phyloP scores from a whole-genome alignment of 305 asterid species.

The Fraxinus nigra region DNA sequence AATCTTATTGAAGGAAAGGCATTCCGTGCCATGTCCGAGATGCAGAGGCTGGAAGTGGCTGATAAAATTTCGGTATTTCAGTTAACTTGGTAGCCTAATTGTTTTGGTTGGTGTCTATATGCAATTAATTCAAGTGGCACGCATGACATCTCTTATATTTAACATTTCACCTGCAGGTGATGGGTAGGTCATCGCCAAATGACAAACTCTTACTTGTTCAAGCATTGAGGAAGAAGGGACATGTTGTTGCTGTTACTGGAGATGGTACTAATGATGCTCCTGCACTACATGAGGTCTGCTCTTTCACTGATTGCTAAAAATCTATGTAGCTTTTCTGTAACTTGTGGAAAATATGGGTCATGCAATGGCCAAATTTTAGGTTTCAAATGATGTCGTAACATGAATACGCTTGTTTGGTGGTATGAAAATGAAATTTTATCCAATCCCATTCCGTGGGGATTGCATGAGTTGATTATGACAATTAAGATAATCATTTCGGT shows the following conservation, averaged over 20 bases:
- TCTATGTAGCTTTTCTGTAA: background rate
- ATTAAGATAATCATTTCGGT: background rate
- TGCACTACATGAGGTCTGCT: constrained; percentile 85
- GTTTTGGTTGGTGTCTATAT: background rate
- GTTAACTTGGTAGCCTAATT: constrained; percentile 5
- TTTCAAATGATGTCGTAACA: background rate
- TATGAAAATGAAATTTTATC: background rate
- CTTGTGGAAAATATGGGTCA: background rate
- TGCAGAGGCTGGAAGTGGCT: constrained; percentile 65
- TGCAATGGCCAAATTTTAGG: background rate
- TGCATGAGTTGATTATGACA: background rate
- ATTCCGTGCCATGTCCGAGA: constrained; percentile 64
- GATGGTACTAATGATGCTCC: constrained; percentile 99
- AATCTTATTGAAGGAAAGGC: constrained; percentile 85
- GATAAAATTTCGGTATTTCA: constrained; percentile 85
- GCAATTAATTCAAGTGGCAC: constrained; percentile 1
- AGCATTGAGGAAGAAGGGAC: constrained; percentile 86
- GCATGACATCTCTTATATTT: constrained; percentile 7
- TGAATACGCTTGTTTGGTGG: background rate
- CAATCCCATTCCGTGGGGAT: background rate
- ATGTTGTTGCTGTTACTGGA: constrained; percentile 97
- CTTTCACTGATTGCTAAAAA: constrained; percentile 10
- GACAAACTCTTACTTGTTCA: constrained; percentile 94
- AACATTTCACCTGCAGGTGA: constrained; percentile 53
- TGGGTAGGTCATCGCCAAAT: constrained; percentile 98